Evolutionary conservation across 2,329 filamentous ascomycete species (phyloP), one percentile per base, ranked within the genome.

Genomic region (Penicillium sp.): DNA sequence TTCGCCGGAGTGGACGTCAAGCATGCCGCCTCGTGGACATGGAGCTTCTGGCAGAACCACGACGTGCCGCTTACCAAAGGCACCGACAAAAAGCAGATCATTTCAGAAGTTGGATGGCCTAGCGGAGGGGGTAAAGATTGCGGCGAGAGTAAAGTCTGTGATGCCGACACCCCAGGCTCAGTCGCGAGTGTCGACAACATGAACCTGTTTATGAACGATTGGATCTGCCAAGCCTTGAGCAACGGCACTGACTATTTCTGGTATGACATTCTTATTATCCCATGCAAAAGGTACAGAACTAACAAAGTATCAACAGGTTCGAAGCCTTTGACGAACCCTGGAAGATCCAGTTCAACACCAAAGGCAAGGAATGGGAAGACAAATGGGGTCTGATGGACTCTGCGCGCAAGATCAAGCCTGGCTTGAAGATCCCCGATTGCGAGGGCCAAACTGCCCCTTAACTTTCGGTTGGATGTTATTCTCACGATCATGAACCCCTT

Each of bases 291-390:
- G 10, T 14, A 9, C 18, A 8, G n/a, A 11, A 15, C 3, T 30
- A 13, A 5, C 14, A 14, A 30, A 12, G 5, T 30, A 5, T 10
- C 12, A 12, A 39, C 42, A 79, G 77, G 79, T 95, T 96, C 61
- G 85, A 89, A 59, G 87, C 88, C 7, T 96, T 95, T 60, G 90
- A 96, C 60, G 90, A 96, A 72, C 88, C 88, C 2, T 96, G 90
- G 90, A 95, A 96, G 69, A 71, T 83, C 38, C 57, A 64, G 12
- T 95, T 80, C 67, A 83, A 95, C 61, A 71, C 70, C 4, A 65
- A 65, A 40, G 52, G 73, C 27, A 72, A 90, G 68, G 74, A 84
- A 35, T 95, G 89, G 89, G 90, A 96, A 69, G 86, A 94, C 60
- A 84, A 95, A 61, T 95, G 90, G 90, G 90, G 92, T 7, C 68